Base-by-base conservation (phyloP, 208 protist species). In the Vickermania ingenoplastis region DNA sequence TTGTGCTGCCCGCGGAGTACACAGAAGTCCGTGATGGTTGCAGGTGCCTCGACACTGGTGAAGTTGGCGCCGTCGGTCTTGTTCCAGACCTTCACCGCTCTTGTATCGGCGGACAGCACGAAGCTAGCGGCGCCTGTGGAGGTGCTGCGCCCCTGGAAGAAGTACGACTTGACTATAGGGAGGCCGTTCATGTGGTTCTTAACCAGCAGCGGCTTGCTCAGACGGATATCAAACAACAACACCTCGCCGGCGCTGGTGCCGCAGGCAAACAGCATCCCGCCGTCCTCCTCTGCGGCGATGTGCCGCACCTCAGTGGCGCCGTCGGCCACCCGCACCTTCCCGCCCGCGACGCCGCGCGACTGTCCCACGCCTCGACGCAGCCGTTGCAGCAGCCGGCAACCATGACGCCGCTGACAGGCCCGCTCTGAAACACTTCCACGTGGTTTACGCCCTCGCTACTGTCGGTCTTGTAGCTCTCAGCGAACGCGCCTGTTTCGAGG, bases 131-230 rank as follows among this genome's bases (percentile, higher is more conserved):
- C 78, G 5, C 85, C 84, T 1, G 78, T 89, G 2, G 77, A 82
- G 22, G 80, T 87, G 68, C 89, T 93, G 23, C 72, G 65, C 31
- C 88, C 79, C 24, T 86, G 58, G 69, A 97, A 95, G 73, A 96
- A 97, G 61, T 93, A 83, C 21, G 96, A 89, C 68, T 93, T 86
- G 5, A 89, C 76, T 63, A 99, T 96, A 14, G 96, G 95, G 48
- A 96, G 59, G 25, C 87, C 81, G 77, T 98, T 98, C 73, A 94
- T 83, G 74, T 98, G 96, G 71, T 99, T 95, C 79, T 98, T 98
- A 31, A 94, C 75, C 17, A 96, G 74, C 3, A 97, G 59, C 41
- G 89, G 86, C 58, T 81, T 80, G 30, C 88, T 69, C 49, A 92
- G 73, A 14, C 91, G 87, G 13, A 97, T 56, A 58, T 97, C 91